Base-by-base conservation (phyloP, 371 early-diverging fungal genomes). In the Lichtheimia hyalospora region DNA sequence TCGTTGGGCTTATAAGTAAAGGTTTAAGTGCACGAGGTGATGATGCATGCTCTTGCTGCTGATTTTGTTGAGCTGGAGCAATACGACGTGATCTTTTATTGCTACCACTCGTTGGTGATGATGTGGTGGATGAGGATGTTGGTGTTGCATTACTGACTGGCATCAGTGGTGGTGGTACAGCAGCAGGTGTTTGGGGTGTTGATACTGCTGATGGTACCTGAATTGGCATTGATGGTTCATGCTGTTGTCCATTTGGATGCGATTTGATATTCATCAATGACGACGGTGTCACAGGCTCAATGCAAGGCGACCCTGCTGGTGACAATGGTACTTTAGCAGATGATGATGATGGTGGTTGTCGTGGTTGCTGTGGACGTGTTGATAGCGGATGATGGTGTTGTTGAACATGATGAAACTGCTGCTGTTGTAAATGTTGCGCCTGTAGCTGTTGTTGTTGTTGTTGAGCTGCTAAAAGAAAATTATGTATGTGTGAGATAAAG, bases 261-360 rank as follows among this genome's bases (percentile, higher is more conserved):
- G 60, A 58, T 1, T 21, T 57, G 16, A 63, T 64, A 20, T 69
- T 77, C 87, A 87, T 87, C 39, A 88, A 59, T 10, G 85, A 85
- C 0, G 84, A 79, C 14, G 87, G 87, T 0, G 87, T 90, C 6
- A 82, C 84, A 23, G 86, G 89, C 28, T 79, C 83, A 46, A 84
- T 50, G 14, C 41, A 52, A n/a, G 60, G 63, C 10, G 63, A 63
- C 5, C 34, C 52, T 14, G 57, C 52, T n/a, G 63, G 58, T n/a
- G 58, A 46, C 20, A 57, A 24, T 3, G 63, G 53, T 13, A 53
- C 39, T 12, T 53, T 53, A 14, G 21, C 46, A 5, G 46, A 46
- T 5, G 46, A 21, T 21, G 46, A 46, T 46, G 34, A 10, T 34
- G 10, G 10, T 34, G 34, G 34, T 10, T 34, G 34, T 8, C 34